A percentile compares a stretch with the other conserved stretches of the same genome.
These are phyloP conservation scores for Alternaria sp. DNA, from an alignment of 2,329 filamentous ascomycete genomes.

Conservation along the genomic window DNA sequence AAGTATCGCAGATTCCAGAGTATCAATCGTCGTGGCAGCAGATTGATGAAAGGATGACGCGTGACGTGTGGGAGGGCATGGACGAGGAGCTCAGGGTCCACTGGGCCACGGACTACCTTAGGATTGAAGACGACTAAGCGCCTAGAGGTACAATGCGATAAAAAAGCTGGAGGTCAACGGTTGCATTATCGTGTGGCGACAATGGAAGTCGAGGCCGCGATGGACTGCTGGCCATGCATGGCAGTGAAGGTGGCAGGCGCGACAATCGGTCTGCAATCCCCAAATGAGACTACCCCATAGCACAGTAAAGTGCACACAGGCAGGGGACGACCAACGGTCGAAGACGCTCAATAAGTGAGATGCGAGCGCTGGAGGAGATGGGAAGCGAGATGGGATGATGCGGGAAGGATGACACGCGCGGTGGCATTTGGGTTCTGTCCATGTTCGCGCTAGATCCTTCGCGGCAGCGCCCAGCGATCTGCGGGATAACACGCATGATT, in stretches of 20 bases:
- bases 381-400: not conserved
- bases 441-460: conserved; percentile 3
- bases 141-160: not conserved
- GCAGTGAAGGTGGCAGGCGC: not conserved
- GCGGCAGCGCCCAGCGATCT: not conserved
- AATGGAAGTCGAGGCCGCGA: not conserved
- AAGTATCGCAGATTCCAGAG: not conserved
- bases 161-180: not conserved
- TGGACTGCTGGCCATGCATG: not conserved
- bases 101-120: not conserved
- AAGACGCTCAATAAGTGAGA: not conserved
- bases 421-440: not conserved
- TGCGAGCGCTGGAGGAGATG: not conserved
- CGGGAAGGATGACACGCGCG: not conserved
- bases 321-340: too few relatives aligned
- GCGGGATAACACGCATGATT: not conserved
- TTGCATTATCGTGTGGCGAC: not conserved
- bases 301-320: not conserved
- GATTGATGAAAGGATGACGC: not conserved
- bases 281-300: not conserved
- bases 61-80: not conserved
- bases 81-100: not conserved
- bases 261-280: not conserved
- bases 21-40: not conserved
- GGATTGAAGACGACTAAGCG: not conserved